Conservation (phyloP, 495 filamentous ascomycete genomes). For the Thermothielavioides terrestris region DNA sequence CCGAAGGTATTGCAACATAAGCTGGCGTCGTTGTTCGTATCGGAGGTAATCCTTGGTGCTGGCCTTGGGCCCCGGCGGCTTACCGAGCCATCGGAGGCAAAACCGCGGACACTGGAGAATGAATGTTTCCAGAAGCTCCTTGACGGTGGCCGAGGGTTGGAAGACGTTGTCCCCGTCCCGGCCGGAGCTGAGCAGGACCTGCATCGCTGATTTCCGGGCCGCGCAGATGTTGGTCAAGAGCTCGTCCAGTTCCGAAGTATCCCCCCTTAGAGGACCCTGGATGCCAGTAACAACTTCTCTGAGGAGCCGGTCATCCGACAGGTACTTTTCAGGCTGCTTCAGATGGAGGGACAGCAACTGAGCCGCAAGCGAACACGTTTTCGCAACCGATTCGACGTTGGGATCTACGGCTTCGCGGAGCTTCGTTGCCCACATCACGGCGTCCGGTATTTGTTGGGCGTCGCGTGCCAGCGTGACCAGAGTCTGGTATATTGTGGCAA, state of each 20-base stretch:
- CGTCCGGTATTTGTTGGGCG: slow-evolving; percentile 34
- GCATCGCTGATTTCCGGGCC: slow-evolving; percentile 52
- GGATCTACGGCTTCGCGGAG: slow-evolving; percentile 25
- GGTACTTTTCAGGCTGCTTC: slow-evolving; percentile 24
- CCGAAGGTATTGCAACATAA: slow-evolving; percentile 35
- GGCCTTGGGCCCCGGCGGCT: slow-evolving; percentile 32
- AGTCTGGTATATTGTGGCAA: slow-evolving; percentile 33
- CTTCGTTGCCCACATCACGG: slow-evolving; percentile 41
- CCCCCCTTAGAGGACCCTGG: slow-evolving; percentile 54
- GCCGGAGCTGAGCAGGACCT: slow-evolving; percentile 32
- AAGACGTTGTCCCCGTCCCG: slow-evolving; percentile 1
- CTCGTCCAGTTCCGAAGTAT: slow-evolving; percentile 57
- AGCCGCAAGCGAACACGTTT: slow-evolving; percentile 34
- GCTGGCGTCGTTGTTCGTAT: slow-evolving; percentile 47
- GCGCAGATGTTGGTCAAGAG: slow-evolving; percentile 55
- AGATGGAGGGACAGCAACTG: slow-evolving; percentile 39
- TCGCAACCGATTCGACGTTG: slow-evolving; percentile 36
- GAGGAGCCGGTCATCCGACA: slow-evolving; percentile 31
- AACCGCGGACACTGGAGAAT: slow-evolving; percentile 46
- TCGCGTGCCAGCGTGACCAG: slow-evolving; percentile 37
- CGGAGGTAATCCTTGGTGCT: slow-evolving; percentile 43
- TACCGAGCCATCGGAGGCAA: slow-evolving; percentile 48
- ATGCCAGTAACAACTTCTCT: slow-evolving; percentile 44
- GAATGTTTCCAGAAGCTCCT: slow-evolving; percentile 38
- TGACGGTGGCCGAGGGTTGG: slow-evolving; percentile 4